phyloP scores from a whole-genome alignment of 2,329 filamentous ascomycete genomes.

The Fusarium napiforme region DNA sequence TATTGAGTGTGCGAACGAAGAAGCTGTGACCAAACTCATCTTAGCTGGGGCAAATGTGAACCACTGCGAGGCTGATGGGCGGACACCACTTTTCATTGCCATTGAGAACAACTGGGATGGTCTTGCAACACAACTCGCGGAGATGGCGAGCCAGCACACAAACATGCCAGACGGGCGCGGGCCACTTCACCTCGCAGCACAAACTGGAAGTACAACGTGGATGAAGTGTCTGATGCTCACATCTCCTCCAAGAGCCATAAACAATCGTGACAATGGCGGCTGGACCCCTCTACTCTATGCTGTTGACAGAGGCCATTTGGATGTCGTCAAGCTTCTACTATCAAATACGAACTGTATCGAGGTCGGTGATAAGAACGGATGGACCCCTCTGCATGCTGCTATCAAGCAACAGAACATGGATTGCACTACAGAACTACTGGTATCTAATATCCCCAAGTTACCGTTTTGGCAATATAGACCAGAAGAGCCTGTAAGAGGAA shows the following conservation, averaged over 20 bases:
- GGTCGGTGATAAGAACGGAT: background rate
- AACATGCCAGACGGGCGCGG: accelerated
- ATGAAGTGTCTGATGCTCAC: background rate
- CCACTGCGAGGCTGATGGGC: background rate
- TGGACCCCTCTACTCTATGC: background rate
- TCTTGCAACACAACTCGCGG: accelerated
- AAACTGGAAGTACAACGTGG: background rate
- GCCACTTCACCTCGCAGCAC: accelerated
- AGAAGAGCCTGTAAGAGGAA: background rate
- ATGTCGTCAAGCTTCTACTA: background rate
- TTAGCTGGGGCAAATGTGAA: background rate
- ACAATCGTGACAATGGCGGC: accelerated
- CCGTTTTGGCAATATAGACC: accelerated
- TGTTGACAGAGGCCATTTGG: background rate
- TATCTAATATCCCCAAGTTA: background rate
- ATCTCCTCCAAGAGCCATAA: background rate
- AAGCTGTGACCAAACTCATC: accelerated
- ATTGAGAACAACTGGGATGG: background rate
- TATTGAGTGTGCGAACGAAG: background rate
- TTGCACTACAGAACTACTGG: accelerated
- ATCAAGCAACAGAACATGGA: accelerated
- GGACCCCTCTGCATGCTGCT: background rate
- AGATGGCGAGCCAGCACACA: accelerated
- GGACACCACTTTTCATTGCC: background rate
- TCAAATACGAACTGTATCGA: background rate